Percentiles rank a stretch among this genome's conserved stretches.
Evolutionary conservation across 495 filamentous ascomycete species (phyloP).

Genomic region (Penicillium bovifimosum): DNA sequence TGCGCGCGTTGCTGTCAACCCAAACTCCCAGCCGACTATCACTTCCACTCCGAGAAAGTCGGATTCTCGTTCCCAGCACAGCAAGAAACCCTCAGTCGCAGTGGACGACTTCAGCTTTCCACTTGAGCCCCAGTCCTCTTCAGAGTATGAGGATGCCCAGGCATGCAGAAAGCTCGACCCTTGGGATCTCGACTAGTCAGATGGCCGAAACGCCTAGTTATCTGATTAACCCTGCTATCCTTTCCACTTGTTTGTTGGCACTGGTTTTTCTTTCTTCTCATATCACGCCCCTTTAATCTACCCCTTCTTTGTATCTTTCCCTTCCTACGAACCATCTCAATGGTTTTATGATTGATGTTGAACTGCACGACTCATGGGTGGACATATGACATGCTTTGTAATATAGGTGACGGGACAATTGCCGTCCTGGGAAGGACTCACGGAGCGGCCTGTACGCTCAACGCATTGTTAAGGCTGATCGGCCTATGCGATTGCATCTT

Average conservation of each 20-base stretch:
- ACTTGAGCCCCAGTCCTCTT: slow-evolving; percentile 31
- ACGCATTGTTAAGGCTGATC: too few relatives aligned
- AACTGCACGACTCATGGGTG: slow-evolving; percentile 10
- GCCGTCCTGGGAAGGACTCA: too few relatives aligned
- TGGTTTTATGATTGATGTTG: slow-evolving; percentile 12
- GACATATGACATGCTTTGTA: slow-evolving; percentile 10
- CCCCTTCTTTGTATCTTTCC: slow-evolving; percentile 1
- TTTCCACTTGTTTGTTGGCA: slow-evolving; percentile 4
- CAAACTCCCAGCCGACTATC: slow-evolving; percentile 11
- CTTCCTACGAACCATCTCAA: slow-evolving; percentile 2
- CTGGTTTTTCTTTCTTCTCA: background rate
- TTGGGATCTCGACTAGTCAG: slow-evolving; percentile 29
- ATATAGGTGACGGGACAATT: slow-evolving; percentile 1
- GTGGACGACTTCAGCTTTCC: slow-evolving; percentile 42
- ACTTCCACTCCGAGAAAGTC: slow-evolving; percentile 17
- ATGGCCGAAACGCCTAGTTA: background rate
- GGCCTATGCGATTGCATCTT: too few relatives aligned
- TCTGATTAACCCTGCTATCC: background rate
- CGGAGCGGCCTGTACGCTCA: too few relatives aligned
- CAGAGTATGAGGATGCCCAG: slow-evolving; percentile 24
- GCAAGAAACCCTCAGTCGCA: background rate
- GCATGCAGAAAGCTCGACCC: slow-evolving; percentile 21
- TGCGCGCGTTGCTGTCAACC: slow-evolving; percentile 61
- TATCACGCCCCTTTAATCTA: slow-evolving; percentile 16
- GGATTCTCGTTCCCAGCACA: background rate